Evolutionary conservation across 1,284 basidiomycete genomes (phyloP).

Genomic region (Rugiboletus extremiorientalis): DNA sequence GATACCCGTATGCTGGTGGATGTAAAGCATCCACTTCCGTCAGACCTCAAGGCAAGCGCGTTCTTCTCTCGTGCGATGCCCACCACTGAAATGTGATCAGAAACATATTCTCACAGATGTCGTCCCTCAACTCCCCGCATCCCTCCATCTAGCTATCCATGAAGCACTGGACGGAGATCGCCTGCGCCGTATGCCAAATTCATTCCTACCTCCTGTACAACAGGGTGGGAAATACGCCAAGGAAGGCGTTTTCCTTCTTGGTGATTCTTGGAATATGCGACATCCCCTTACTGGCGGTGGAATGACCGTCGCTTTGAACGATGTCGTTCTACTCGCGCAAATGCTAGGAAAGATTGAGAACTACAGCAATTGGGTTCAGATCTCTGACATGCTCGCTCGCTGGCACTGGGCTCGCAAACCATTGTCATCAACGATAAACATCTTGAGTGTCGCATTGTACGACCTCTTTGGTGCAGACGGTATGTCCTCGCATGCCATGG

Average conservation of each 20-base stretch:
- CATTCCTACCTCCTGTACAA: slow-evolving; percentile 84
- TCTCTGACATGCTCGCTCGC: slow-evolving; percentile 56
- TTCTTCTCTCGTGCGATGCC: background rate
- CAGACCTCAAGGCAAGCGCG: slow-evolving; percentile 71
- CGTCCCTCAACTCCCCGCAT: slow-evolving; percentile 75
- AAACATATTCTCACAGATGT: slow-evolving; percentile 70
- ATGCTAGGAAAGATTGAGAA: slow-evolving; percentile 54
- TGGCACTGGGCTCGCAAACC: slow-evolving; percentile 90
- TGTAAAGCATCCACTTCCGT: slow-evolving; percentile 83
- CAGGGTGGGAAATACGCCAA: slow-evolving; percentile 66
- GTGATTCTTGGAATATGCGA: slow-evolving; percentile 99
- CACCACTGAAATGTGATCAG: slow-evolving; percentile 37
- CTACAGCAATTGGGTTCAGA: slow-evolving; percentile 60
- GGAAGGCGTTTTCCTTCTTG: slow-evolving; percentile 83
- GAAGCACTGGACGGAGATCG: slow-evolving; percentile 69
- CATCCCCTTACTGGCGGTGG: slow-evolving; percentile 97
- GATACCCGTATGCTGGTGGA: slow-evolving; percentile 94
- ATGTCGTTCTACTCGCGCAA: slow-evolving; percentile 73
- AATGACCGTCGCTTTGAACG: slow-evolving; percentile 92
- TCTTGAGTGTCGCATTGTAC: slow-evolving; percentile 88
- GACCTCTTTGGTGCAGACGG: slow-evolving; percentile 91
- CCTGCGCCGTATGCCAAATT: slow-evolving; percentile 93
- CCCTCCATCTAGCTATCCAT: slow-evolving; percentile 63
- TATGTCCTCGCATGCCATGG: slow-evolving; percentile 32
- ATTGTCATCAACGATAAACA: slow-evolving; percentile 83